Conservation (phyloP, 2,329 filamentous ascomycete genomes). For the Pochonia chlamydosporia region DNA sequence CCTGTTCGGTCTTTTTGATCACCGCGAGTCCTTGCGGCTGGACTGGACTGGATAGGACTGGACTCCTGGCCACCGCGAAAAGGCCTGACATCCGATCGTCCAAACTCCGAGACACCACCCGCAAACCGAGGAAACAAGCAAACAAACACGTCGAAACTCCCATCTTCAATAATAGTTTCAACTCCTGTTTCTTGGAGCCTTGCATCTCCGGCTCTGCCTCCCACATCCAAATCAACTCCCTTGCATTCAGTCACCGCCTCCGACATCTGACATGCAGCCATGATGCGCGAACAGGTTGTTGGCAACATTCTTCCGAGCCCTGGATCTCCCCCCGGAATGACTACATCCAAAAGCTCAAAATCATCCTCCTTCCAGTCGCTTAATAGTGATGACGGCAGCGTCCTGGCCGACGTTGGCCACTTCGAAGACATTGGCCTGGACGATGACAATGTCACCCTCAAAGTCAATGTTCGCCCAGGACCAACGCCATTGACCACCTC, state of each 20-base stretch:
- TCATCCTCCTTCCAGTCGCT: constrained; percentile 83
- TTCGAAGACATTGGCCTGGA: constrained; percentile 93
- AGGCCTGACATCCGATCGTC: no score
- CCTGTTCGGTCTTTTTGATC: not conserved
- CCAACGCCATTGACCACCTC: constrained; percentile 17
- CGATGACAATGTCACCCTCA: constrained; percentile 49
- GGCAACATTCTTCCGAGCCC: constrained; percentile 22
- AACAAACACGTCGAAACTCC: no score
- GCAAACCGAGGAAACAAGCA: no score
- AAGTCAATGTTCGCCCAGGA: constrained; percentile 32
- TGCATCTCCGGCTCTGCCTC: no score
- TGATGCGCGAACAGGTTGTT: constrained; percentile 28
- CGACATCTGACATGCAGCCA: constrained; percentile 23
- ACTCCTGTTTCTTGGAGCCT: no score
- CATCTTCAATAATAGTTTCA: no score
- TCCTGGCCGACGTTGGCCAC: constrained; percentile 68
- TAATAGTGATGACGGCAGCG: constrained; percentile 65
- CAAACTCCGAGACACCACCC: no score
- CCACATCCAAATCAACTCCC: no score
- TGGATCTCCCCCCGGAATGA: constrained; percentile 54
- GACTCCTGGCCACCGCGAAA: not conserved
- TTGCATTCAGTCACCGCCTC: not conserved
- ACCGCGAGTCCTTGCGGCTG: not conserved
- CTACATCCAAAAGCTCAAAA: constrained; percentile 80
- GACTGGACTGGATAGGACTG: no score